Base-by-base conservation (phyloP, 2,329 filamentous ascomycete species). In the Botrytis cinerea region DNA sequence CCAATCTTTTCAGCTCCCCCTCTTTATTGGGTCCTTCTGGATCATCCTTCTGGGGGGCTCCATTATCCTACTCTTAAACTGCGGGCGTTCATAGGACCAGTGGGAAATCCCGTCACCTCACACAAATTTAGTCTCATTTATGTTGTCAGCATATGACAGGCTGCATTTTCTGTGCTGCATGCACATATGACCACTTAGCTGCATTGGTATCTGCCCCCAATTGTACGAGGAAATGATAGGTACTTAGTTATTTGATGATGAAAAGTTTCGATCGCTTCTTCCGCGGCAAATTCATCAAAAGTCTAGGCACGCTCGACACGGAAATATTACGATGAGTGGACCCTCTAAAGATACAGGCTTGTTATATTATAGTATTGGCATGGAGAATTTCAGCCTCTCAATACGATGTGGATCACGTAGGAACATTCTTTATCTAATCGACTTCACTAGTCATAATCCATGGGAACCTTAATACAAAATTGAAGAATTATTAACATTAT, bases 71-170 rank as follows among this genome's bases (percentile, higher is more conserved):
- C 66, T 32, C 63, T 22, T 48, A 22, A 48, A 60, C 9, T 32
- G 57, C 3, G 57, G 57, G 57, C 32, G 57, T 18, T 60, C 57
- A 60, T 60, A 60, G 57, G 32, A 38, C 22, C 32, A 25, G 20
- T 25, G 59, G 59, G 22, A 25, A 61, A 32, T 35, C 32, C 57
- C 57, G 51, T 57, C 51, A 14, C 51, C 45, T 48, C 63, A 48
- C 40, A 22, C n/a, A 46, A 22, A n/a, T 62, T 62, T 38, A 35
- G 38, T 38, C 38, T 51, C 45, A 25, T 14, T 46, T 45, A 61
- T 57, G 68, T 70, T 61, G 69, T 71, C 69, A 64, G 32, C 59
- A 40, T 51, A 22, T 71, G n/a, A 71, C 28, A 71, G 69, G 59
- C 59, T 63, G 35, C 28, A 63, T 45, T 20, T 45, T 43, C 32